Conservation (phyloP, 2,329 filamentous ascomycete genomes). For the Cyphellophora europaea region DNA sequence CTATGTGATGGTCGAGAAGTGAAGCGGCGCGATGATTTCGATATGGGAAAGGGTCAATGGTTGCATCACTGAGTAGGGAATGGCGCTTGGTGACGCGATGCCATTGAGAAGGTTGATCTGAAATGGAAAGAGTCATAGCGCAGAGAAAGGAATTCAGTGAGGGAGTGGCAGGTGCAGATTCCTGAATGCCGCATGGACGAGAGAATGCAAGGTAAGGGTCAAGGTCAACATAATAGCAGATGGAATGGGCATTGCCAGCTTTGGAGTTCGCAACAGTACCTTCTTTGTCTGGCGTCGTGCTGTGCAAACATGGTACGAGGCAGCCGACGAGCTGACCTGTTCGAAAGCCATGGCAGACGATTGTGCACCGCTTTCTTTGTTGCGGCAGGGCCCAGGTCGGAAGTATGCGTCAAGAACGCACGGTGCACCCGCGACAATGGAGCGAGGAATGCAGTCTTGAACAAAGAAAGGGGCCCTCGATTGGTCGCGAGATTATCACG, state of each 20-base stretch:
- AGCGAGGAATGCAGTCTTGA: slow-evolving; percentile 1
- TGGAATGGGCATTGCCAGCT: slow-evolving; percentile 4
- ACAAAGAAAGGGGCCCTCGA: neutral
- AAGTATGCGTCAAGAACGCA: slow-evolving; percentile 21
- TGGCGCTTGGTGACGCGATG: slow-evolving; percentile 25
- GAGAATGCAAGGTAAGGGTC: slow-evolving; percentile 10
- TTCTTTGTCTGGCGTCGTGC: slow-evolving; percentile 5
- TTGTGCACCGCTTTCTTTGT: slow-evolving; percentile 26
- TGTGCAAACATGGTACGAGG: slow-evolving; percentile 4
- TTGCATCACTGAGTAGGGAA: slow-evolving; percentile 28
- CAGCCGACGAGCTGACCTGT: slow-evolving; percentile 9
- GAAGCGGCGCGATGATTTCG: slow-evolving; percentile 12
- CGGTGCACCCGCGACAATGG: slow-evolving; percentile 24
- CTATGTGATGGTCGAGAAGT: slow-evolving; percentile 19
- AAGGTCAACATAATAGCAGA: slow-evolving; percentile 5
- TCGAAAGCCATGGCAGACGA: no score
- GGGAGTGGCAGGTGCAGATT: slow-evolving; percentile 7
- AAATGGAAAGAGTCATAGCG: slow-evolving; percentile 19
- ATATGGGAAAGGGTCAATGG: slow-evolving; percentile 5
- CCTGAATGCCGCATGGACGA: slow-evolving; percentile 9
- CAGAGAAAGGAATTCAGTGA: slow-evolving; percentile 20
- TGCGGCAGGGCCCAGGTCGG: slow-evolving; percentile 22
- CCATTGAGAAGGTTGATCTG: slow-evolving; percentile 31
- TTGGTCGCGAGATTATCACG: no score
- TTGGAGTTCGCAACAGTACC: slow-evolving; percentile 4